Evolutionary conservation across 73 alveolate genomes (phyloP).

Genomic region (Halteria grandinella): DNA sequence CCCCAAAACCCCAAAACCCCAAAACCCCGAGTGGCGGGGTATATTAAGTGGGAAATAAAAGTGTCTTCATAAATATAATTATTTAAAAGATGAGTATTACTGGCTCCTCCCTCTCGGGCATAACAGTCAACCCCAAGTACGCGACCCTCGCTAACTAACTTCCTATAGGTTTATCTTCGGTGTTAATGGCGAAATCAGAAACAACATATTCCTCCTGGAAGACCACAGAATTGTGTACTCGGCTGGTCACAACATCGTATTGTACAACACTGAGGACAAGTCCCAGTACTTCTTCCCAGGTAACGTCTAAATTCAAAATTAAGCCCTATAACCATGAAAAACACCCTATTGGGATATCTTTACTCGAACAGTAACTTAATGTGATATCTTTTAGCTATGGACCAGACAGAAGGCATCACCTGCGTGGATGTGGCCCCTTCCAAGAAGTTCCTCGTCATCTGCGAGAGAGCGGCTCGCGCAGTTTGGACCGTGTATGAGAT

Average conservation of each 20-base stretch:
- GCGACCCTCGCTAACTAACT: not conserved
- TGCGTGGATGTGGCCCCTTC: slow-evolving; percentile 38
- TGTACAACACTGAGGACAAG: slow-evolving; percentile 81
- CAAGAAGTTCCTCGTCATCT: slow-evolving; percentile 46
- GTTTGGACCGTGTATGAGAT: slow-evolving; percentile 73
- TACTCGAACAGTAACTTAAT: too few relatives aligned
- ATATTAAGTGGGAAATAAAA: too few relatives aligned
- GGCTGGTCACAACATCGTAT: slow-evolving; percentile 96
- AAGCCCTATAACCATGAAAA: too few relatives aligned
- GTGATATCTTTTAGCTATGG: slow-evolving; percentile 39
- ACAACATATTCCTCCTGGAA: slow-evolving; percentile 75
- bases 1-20: too few relatives aligned
- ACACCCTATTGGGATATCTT: too few relatives aligned
- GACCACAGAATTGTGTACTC: slow-evolving; percentile 87
- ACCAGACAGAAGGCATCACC: slow-evolving; percentile 47
- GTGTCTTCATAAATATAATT: too few relatives aligned
- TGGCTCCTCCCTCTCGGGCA: slow-evolving; percentile 2
- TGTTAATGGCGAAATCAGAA: slow-evolving; percentile 74
- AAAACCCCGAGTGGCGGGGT: too few relatives aligned
- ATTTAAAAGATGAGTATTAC: slow-evolving; percentile 30
- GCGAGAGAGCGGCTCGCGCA: slow-evolving; percentile 71
- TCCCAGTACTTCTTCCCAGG: slow-evolving; percentile 73
- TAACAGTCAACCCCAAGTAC: not conserved
- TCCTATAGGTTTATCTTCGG: slow-evolving; percentile 78
- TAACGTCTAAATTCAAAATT: slow-evolving; percentile 12